Conservation (phyloP, 1,284 basidiomycete species). For the Papiliotrema fonsecae region DNA sequence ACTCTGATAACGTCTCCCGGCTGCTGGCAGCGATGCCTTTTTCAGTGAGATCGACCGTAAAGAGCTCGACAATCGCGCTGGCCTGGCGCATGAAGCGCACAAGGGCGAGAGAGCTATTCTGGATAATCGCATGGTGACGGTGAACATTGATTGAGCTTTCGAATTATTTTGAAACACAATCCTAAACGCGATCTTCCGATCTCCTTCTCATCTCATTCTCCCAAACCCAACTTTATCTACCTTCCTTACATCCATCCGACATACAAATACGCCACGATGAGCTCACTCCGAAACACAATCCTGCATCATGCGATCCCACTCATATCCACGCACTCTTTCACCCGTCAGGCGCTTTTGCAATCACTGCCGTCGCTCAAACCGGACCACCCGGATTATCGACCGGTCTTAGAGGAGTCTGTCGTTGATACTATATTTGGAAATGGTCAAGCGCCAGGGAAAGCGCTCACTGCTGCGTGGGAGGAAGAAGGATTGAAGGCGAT, state of each 20-base stretch:
- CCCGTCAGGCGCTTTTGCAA: constrained; percentile 29
- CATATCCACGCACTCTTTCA: constrained; percentile 34
- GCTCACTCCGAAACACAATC: constrained; percentile 30
- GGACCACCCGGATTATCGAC: constrained; percentile 10
- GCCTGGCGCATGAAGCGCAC: background rate
- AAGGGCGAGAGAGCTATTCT: background rate
- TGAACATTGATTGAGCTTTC: background rate
- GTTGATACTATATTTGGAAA: constrained; percentile 39
- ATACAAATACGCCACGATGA: background rate
- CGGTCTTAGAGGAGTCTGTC: constrained; percentile 10
- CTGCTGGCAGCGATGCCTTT: too few species aligned
- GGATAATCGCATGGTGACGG: background rate
- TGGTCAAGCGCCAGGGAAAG: constrained; percentile 18
- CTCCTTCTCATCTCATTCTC: background rate
- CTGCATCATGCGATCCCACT: constrained; percentile 28
- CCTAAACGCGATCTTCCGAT: background rate
- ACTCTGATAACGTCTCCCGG: background rate
- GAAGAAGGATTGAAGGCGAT: constrained; percentile 23
- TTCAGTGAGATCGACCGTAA: too few species aligned
- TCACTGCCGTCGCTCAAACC: constrained; percentile 18
- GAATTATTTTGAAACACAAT: background rate
- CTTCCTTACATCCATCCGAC: background rate
- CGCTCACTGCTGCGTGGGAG: constrained; percentile 33
- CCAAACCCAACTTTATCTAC: background rate
- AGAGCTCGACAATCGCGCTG: background rate